These are phyloP conservation scores for Arthrocladium fulminans DNA, from an alignment of 2,329 filamentous ascomycete species.

Conservation along the genomic window DNA sequence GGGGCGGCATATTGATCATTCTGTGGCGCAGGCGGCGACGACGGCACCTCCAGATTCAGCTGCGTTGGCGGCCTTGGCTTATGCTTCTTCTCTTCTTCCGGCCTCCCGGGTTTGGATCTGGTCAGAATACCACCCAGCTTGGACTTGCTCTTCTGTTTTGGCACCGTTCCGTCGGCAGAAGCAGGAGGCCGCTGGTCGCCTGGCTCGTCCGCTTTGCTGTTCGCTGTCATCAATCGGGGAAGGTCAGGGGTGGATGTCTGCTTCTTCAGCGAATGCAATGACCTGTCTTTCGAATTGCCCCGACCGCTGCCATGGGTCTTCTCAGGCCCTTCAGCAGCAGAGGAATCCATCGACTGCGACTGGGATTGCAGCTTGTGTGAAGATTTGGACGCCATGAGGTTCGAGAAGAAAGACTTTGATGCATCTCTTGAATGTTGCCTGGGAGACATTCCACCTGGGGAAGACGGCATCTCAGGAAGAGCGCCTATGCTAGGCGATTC, in stretches of 20 bases:
- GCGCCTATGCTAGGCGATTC: slow-evolving; percentile 37
- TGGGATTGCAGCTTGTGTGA: slow-evolving; percentile 29
- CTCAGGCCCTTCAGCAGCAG: slow-evolving; percentile 26
- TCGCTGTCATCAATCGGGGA: slow-evolving; percentile 25
- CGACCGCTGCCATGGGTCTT: slow-evolving; percentile 27
- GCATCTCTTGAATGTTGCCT: slow-evolving; percentile 36
- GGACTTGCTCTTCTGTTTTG: slow-evolving; percentile 33
- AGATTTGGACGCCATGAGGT: slow-evolving; percentile 38
- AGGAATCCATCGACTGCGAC: slow-evolving; percentile 32
- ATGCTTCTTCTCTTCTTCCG: slow-evolving; percentile 29
- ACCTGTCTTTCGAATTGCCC: slow-evolving; percentile 37
- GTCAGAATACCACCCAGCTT: slow-evolving; percentile 38
- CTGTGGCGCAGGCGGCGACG: not conserved
- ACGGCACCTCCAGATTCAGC: slow-evolving; percentile 16
- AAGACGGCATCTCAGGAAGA: slow-evolving; percentile 38
- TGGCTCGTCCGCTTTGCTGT: slow-evolving; percentile 8
- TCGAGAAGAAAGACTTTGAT: slow-evolving; percentile 40
- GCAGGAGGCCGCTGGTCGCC: slow-evolving; percentile 7
- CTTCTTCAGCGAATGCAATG: slow-evolving; percentile 28
- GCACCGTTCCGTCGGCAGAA: slow-evolving; percentile 8
- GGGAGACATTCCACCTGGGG: slow-evolving; percentile 27
- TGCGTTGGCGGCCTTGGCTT: slow-evolving; percentile 12
- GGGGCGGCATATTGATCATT: slow-evolving; percentile 20
- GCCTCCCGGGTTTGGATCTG: slow-evolving; percentile 36
- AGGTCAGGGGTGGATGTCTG: slow-evolving; percentile 38